These are phyloP conservation scores for Spongospora subterranea DNA, from an alignment of 208 protist species.

Conservation along the genomic window DNA sequence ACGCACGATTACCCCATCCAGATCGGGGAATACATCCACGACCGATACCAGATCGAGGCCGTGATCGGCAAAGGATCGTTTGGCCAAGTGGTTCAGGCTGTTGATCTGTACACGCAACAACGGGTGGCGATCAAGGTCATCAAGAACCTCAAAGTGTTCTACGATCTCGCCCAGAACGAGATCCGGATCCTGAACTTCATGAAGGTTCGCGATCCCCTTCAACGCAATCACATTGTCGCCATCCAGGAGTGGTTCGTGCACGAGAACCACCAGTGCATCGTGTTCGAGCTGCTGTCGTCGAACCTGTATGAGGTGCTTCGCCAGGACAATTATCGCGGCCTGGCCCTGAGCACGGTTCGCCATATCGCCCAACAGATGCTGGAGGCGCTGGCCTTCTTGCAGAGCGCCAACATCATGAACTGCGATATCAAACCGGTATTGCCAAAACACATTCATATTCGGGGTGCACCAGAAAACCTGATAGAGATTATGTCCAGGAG, in stretches of 20 bases:
- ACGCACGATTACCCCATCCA: not conserved
- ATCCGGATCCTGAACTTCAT: slow-evolving; percentile 64
- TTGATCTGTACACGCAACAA: slow-evolving; percentile 32
- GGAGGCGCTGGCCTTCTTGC: slow-evolving; percentile 63
- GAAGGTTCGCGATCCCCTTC: slow-evolving; percentile 61
- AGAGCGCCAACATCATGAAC: slow-evolving; percentile 62
- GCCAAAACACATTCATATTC: not conserved
- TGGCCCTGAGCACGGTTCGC: slow-evolving; percentile 67
- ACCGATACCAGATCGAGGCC: slow-evolving; percentile 57
- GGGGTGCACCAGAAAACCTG: no score
- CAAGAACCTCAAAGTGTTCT: slow-evolving; percentile 68
- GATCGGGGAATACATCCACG: not conserved
- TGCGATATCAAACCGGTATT: slow-evolving; percentile 82
- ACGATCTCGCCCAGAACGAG: slow-evolving; percentile 66
- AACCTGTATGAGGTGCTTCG: slow-evolving; percentile 72
- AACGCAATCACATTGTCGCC: slow-evolving; percentile 58
- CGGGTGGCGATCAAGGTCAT: slow-evolving; percentile 72
- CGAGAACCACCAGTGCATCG: slow-evolving; percentile 70
- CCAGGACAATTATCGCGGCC: slow-evolving; percentile 61
- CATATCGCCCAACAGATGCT: slow-evolving; percentile 69
- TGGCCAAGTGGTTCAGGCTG: slow-evolving; percentile 66
- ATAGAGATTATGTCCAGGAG: no score
- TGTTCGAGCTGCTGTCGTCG: slow-evolving; percentile 72
- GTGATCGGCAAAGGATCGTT: slow-evolving; percentile 70
- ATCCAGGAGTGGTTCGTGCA: slow-evolving; percentile 65